These are phyloP conservation scores for Inga leiocalycina DNA, from an alignment of 306 rosid species.

Conservation along the genomic window DNA sequence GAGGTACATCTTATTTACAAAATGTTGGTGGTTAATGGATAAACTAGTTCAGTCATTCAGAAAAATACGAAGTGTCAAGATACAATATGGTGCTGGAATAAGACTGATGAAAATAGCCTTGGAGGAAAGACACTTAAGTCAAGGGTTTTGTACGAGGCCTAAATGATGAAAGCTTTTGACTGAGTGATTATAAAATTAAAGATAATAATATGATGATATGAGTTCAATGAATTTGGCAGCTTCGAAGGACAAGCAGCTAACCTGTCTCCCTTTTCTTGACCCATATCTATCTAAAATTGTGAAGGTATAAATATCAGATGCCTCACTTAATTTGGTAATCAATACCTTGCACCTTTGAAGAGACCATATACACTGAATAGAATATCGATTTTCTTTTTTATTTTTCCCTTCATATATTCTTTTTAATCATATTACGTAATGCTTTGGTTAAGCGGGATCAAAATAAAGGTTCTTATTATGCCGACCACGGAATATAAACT, in stretches of 20 bases:
- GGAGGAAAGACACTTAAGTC: not conserved
- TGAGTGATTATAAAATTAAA: not conserved
- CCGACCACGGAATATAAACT: too few species aligned
- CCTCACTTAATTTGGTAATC: not conserved
- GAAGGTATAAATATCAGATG: not conserved
- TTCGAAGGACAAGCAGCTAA: not conserved
- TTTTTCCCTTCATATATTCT: not conserved
- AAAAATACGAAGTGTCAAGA: not conserved
- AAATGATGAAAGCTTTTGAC: not conserved
- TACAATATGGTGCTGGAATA: too few species aligned
- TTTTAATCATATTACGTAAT: not conserved
- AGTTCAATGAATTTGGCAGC: not conserved
- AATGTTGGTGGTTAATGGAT: not conserved
- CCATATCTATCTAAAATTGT: not conserved
- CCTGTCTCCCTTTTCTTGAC: not conserved
- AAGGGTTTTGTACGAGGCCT: not conserved
- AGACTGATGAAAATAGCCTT: not conserved
- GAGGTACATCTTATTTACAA: too few species aligned
- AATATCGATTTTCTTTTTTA: not conserved
- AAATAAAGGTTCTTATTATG: not conserved
- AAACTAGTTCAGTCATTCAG: not conserved
- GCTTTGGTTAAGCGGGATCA: not conserved
- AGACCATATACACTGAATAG: not conserved
- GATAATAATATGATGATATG: not conserved
- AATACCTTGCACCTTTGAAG: not conserved